A percentile compares a stretch with the other conserved stretches of the same genome.
Evolutionary conservation across 306 rosid species (phyloP).

Genomic region (Rosa multiflora): DNA sequence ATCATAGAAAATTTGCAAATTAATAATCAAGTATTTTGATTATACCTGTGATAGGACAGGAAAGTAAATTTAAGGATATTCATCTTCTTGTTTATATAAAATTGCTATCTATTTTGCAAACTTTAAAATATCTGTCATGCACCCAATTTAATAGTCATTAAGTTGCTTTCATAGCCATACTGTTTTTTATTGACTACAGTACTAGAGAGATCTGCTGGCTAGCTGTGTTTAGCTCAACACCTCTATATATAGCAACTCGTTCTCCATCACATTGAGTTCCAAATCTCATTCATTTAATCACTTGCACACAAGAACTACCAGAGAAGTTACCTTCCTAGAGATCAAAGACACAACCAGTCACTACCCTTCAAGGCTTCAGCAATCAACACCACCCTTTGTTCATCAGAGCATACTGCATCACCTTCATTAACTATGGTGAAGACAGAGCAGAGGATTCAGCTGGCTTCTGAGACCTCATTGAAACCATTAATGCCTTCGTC

Average conservation of each 20-base stretch:
- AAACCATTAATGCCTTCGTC: slow-evolving; percentile 19
- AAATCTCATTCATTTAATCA: slow-evolving; percentile 33
- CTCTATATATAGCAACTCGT: slow-evolving; percentile 62
- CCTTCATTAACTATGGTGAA: slow-evolving; percentile 57
- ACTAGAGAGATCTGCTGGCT: slow-evolving; percentile 28
- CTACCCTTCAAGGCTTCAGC: slow-evolving; percentile 12
- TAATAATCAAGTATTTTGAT: background rate
- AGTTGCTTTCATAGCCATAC: slow-evolving; percentile 13
- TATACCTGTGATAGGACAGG: slow-evolving; percentile 7
- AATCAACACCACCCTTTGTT: slow-evolving; percentile 23
- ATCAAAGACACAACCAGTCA: slow-evolving; percentile 6
- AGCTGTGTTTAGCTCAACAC: slow-evolving; percentile 21
- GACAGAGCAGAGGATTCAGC: slow-evolving; percentile 53
- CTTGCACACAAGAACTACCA: slow-evolving; percentile 28
- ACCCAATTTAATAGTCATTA: slow-evolving; percentile 27
- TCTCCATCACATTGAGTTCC: slow-evolving; percentile 31
- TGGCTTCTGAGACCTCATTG: slow-evolving; percentile 28
- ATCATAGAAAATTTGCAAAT: background rate
- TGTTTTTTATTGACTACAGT: slow-evolving; percentile 36
- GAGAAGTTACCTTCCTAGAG: background rate
- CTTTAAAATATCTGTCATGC: slow-evolving; percentile 52
- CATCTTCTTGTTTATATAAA: slow-evolving; percentile 1
- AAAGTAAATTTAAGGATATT: slow-evolving; percentile 17
- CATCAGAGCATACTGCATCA: background rate
- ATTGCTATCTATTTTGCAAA: background rate